Evolutionary conservation across 352 stramenopile species (phyloP), one percentile per base, ranked within the genome.

Genomic region (Globisporangium orthogonon): DNA sequence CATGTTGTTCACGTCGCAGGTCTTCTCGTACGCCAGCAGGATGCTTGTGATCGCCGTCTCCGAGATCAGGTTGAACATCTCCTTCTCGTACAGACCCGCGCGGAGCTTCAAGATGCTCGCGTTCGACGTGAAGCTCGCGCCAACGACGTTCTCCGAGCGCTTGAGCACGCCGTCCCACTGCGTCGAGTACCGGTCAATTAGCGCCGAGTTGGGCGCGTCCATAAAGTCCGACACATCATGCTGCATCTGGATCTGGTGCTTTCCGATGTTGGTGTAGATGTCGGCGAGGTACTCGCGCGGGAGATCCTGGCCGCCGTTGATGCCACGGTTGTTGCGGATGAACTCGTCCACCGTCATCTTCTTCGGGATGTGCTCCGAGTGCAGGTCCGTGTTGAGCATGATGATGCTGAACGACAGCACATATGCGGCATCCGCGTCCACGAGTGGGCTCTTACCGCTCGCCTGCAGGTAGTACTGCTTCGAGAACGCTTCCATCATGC

Each of bases 321-420:
- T 95, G 11, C 86, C 86, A 4, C 83, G 80, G 58, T 95, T 95
- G 55, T 95, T 95, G 50, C 83, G 76, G 29, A 95, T 44, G 63
- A 95, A 95, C 66, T 94, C 86, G 43, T 95, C 83, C 7, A 90
- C 41, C 1, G 73, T 93, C 86, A 95, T 95, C 52, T 95, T 95
- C 66, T 93, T 93, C 5, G 76, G 68, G 43, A 95, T 92, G 44
- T 94, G 80, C 33, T 93, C 81, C 56, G 77, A 98, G 70, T 99
- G 97, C 59, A 99, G 66, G 61, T 99, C 97, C n/a, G 96, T 99
- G 72, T 99, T 99, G 28, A 99, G 78, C 95, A 99, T 99, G 52
- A 99, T 99, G 61, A 98, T 98, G 46, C 96, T 97, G 78, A 98
- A 99, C 10, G 95, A 90, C 33, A 99, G 71, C 28, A 99, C 84